Conservation (phyloP, 805 yeast species). For the Zygoascus tannicola region DNA sequence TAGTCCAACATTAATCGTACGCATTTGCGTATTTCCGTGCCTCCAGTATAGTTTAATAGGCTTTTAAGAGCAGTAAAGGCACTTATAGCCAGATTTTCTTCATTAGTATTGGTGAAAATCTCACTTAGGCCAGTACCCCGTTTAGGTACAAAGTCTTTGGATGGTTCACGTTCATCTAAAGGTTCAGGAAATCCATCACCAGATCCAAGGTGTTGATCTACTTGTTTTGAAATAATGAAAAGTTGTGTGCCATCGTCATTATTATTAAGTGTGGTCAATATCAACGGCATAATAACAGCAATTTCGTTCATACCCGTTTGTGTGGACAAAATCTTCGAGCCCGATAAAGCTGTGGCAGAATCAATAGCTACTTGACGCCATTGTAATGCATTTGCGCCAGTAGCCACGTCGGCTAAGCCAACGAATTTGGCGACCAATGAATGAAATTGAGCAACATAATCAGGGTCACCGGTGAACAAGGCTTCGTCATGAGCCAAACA, state of each 20-base stretch:
- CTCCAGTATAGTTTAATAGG: slow-evolving; percentile 54
- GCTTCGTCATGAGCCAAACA: slow-evolving; percentile 49
- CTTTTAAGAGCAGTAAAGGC: slow-evolving; percentile 37
- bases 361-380: slow-evolving; percentile 32
- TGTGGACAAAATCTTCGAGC: slow-evolving; percentile 28
- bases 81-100: slow-evolving; percentile 4
- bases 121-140: slow-evolving; percentile 2
- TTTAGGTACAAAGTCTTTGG: neutral
- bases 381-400: slow-evolving; percentile 25
- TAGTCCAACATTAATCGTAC: slow-evolving; percentile 45
- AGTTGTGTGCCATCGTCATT: slow-evolving; percentile 5
- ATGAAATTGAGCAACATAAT: slow-evolving; percentile 42
- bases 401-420: slow-evolving; percentile 19
- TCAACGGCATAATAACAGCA: slow-evolving; percentile 18
- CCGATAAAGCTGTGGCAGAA: slow-evolving; percentile 33
- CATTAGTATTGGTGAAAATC: neutral
- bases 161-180: neutral
- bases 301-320: slow-evolving; percentile 23
- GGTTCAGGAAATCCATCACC: neutral
- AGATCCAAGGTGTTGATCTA: slow-evolving; percentile 2
- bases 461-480: slow-evolving; percentile 55
- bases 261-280: slow-evolving; percentile 18
- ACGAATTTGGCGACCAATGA: slow-evolving; percentile 24
- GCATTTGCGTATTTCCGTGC: slow-evolving; percentile 50
- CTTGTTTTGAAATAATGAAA: slow-evolving; percentile 3